phyloP scores from a whole-genome alignment of 805 yeast species.

The Candida maris region DNA sequence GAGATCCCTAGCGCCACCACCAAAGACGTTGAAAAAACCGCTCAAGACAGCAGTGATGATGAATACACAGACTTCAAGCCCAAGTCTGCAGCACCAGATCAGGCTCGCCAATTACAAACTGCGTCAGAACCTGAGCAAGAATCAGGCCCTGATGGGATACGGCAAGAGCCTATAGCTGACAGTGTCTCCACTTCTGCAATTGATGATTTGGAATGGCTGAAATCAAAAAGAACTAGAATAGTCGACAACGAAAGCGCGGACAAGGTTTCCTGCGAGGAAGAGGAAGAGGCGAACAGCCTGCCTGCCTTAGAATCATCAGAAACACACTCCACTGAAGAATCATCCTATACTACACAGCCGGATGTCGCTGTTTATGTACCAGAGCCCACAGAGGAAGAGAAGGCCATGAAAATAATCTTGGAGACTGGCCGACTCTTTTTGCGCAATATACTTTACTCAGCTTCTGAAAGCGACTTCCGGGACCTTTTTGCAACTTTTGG shows the following conservation, averaged over 20 bases:
- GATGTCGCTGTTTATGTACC: conserved; percentile 4
- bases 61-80: conserved; percentile 45
- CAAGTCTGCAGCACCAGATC: not conserved
- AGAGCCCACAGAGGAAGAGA: conserved; percentile 42
- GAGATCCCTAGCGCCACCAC: not conserved
- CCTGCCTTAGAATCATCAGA: not conserved
- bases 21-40: conserved; percentile 19
- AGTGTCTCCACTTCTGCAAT: conserved; percentile 32
- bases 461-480: conserved; percentile 75
- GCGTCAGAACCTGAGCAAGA: not conserved
- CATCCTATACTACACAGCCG: not conserved
- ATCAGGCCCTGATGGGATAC: not conserved
- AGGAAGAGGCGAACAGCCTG: not conserved
- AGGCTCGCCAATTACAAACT: not conserved
- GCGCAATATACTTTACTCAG: conserved; percentile 77
- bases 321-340: too few relatives aligned
- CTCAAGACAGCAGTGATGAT: conserved; percentile 40
- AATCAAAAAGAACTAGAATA: conserved; percentile 69
- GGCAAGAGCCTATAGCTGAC: conserved; percentile 15
- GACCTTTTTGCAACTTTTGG: conserved; percentile 68
- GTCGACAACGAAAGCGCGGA: conserved; percentile 42
- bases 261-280: conserved; percentile 9
- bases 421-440: conserved; percentile 80
- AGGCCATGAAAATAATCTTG: conserved; percentile 47
- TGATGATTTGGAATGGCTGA: conserved; percentile 86